These are phyloP conservation scores for Syzygium grande DNA, from an alignment of 345 rosid species.

Conservation along the genomic window DNA sequence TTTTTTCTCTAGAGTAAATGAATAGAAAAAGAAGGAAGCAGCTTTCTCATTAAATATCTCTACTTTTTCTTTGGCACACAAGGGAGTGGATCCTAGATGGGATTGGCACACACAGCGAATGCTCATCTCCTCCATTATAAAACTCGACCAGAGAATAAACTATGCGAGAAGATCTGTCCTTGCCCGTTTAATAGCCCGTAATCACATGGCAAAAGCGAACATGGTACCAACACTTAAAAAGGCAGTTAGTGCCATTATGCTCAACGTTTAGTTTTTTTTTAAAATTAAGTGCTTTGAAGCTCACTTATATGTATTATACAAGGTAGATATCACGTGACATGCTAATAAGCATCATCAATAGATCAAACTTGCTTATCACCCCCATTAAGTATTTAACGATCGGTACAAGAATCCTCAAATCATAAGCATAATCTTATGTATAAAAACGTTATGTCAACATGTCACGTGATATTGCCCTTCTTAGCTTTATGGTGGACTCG, in stretches of 20 bases:
- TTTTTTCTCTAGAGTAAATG: not conserved
- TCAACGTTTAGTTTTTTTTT: not conserved
- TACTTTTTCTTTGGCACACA: not conserved
- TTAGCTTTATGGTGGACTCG: not conserved
- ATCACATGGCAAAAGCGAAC: not conserved
- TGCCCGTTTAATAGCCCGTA: not conserved
- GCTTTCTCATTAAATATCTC: not conserved
- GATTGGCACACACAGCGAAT: not conserved
- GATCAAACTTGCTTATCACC: not conserved
- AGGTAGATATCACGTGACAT: not conserved
- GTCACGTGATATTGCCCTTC: not conserved
- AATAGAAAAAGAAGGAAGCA: not conserved
- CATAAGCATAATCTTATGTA: not conserved
- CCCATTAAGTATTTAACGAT: not conserved
- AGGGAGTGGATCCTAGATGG: not conserved
- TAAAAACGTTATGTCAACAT: not conserved
- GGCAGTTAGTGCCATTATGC: not conserved
- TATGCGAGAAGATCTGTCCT: not conserved
- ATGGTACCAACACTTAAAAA: not conserved
- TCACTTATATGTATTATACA: not conserved
- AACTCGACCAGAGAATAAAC: not conserved
- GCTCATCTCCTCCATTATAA: not conserved
- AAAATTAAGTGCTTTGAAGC: not conserved
- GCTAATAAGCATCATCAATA: not conserved
- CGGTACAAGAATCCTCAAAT: not conserved